These are phyloP conservation scores for Rhizopogon roseolus DNA, from an alignment of 768 basidiomycete genomes.

Conservation along the genomic window DNA sequence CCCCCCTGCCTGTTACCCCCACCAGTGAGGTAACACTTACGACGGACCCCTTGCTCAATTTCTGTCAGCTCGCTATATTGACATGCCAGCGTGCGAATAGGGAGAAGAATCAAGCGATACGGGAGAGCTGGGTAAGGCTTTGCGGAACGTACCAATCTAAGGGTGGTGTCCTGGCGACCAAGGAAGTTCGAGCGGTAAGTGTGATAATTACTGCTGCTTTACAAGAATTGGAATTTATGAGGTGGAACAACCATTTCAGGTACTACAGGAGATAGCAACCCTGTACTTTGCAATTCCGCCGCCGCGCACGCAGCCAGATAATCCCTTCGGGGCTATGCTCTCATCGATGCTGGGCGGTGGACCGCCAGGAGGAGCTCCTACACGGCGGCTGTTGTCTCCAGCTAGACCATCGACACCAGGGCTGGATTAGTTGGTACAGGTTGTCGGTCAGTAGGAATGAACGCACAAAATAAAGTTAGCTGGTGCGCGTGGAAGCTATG, in stretches of 20 bases:
- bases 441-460: not conserved
- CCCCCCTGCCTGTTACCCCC: constrained; percentile 40
- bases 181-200: constrained; percentile 62
- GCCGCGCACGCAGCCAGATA: constrained; percentile 63
- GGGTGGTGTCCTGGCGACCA: constrained; percentile 55
- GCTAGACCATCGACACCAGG: constrained; percentile 22
- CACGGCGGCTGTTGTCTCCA: constrained; percentile 23
- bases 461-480: constrained; percentile 12
- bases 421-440: constrained; percentile 20
- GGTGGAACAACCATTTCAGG: constrained; percentile 33
- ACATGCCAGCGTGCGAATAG: constrained; percentile 87
- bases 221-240: not conserved
- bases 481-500: constrained; percentile 3
- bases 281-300: constrained; percentile 87
- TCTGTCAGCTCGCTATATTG: constrained; percentile 82
- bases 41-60: constrained; percentile 75
- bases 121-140: constrained; percentile 81
- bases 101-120: constrained; percentile 68
- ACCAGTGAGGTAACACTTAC: constrained; percentile 70
- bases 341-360: constrained; percentile 84
- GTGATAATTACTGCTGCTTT: not conserved
- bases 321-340: constrained; percentile 86
- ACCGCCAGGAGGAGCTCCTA: constrained; percentile 24
- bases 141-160: constrained; percentile 80
- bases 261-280: constrained; percentile 60